Conservation (phyloP, 2,329 filamentous ascomycete genomes). For the Keithomyces neogunnii region DNA sequence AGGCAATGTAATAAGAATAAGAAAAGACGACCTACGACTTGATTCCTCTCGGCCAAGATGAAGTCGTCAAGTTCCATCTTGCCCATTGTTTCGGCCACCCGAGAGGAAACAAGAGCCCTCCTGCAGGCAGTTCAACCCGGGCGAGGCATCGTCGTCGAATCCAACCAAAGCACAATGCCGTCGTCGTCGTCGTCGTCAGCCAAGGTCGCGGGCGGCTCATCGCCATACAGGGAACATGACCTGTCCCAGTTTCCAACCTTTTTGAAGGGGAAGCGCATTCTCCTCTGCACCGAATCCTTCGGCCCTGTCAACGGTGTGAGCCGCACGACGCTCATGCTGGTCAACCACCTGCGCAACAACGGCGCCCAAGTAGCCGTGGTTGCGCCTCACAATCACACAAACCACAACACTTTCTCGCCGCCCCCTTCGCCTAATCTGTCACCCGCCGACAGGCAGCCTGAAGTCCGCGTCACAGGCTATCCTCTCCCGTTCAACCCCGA, state of each 20-base stretch:
- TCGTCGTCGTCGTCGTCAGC: neutral
- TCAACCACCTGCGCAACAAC: slow-evolving; percentile 56
- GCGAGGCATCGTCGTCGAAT: neutral
- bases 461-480: slow-evolving; percentile 55
- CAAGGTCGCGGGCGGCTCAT: slow-evolving; percentile 3
- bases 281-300: slow-evolving; percentile 64
- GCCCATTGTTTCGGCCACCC: too few relatives aligned
- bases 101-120: too few relatives aligned
- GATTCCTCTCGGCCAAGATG: neutral
- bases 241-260: slow-evolving; percentile 35
- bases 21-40: slow-evolving; percentile 8
- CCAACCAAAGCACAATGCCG: slow-evolving; percentile 5
- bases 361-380: slow-evolving; percentile 59
- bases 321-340: slow-evolving; percentile 59
- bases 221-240: slow-evolving; percentile 24
- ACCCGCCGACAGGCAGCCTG: slow-evolving; percentile 27
- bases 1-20: slow-evolving; percentile 6
- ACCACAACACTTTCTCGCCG: slow-evolving; percentile 45
- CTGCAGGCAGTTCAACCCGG: too few relatives aligned
- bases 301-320: slow-evolving; percentile 68
- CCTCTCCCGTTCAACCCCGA: slow-evolving; percentile 65
- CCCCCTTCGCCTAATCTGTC: slow-evolving; percentile 24
- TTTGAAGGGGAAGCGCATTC: slow-evolving; percentile 52
- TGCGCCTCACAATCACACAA: slow-evolving; percentile 50
- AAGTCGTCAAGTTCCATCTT: too few relatives aligned